A percentile compares a stretch with the other conserved stretches of the same genome.
Conservation (phyloP, 768 basidiomycete genomes). For the Russula abietina region DNA sequence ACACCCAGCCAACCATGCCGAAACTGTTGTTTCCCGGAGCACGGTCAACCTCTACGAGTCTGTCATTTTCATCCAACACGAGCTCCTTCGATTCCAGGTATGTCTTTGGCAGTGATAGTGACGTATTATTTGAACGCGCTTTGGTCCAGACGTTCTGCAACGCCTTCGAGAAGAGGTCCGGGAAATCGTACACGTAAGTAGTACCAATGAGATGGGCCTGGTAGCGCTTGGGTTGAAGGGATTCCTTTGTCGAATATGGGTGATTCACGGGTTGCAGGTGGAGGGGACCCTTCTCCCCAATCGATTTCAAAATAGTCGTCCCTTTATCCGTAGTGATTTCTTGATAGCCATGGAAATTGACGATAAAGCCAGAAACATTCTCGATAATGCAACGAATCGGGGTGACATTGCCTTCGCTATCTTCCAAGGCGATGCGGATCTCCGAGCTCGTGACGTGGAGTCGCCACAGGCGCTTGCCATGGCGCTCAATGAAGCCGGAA, state of each 20-base stretch:
- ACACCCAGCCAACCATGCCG: constrained; percentile 99
- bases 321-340: constrained; percentile 97
- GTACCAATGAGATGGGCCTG: constrained; percentile 98
- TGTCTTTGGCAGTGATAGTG: constrained; percentile 66
- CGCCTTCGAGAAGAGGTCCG: constrained; percentile 96
- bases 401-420: constrained; percentile 88
- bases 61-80: constrained; percentile 88
- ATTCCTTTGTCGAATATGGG: constrained; percentile 95
- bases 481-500: constrained; percentile 98
- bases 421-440: constrained; percentile 92
- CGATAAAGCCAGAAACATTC: constrained; percentile 97
- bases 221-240: constrained; percentile 96
- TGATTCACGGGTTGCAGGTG: constrained; percentile 94
- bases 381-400: constrained; percentile 98
- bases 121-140: constrained; percentile 56
- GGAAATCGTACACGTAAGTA: constrained; percentile 99
- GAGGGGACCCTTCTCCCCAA: constrained; percentile 94
- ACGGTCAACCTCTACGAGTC: constrained; percentile 84
- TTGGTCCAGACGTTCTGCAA: constrained; percentile 88
- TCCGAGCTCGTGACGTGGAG: constrained; percentile 97
- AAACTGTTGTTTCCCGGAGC: constrained; percentile 90
- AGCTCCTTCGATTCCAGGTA: constrained; percentile 84
- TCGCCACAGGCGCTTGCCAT: constrained; percentile 97
- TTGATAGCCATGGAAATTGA: constrained; percentile 97
- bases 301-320: constrained; percentile 92